Conservation (phyloP, 441 rosid genomes). For the Codiaeum variegatum region DNA sequence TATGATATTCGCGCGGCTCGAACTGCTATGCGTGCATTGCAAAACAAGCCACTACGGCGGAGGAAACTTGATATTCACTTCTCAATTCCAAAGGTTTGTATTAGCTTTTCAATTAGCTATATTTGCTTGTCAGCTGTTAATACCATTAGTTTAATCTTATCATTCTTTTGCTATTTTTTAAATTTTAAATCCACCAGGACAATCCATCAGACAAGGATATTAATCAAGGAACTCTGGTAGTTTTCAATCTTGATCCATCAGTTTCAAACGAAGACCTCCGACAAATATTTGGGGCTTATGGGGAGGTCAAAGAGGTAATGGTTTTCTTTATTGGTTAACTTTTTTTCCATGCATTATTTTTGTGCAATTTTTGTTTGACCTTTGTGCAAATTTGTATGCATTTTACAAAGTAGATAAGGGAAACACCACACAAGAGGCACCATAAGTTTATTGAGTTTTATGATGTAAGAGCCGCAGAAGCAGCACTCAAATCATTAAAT, state of each 20-base stretch:
- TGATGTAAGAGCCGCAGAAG: conserved; percentile 95
- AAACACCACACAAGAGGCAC: conserved; percentile 97
- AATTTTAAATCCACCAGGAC: conserved; percentile 50
- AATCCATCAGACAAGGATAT: conserved; percentile 98
- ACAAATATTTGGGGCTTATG: conserved; percentile 87
- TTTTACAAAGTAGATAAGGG: conserved; percentile 74
- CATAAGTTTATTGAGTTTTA: conserved; percentile 94
- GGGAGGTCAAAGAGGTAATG: conserved; percentile 97
- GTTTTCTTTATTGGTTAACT: background rate
- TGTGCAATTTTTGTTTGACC: conserved; percentile 15
- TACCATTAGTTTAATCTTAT: background rate
- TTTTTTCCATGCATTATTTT: background rate
- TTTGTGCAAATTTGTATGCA: conserved; percentile 19
- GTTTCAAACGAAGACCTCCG: conserved; percentile 91
- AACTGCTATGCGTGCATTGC: conserved; percentile 89
- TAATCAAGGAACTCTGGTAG: conserved; percentile 96
- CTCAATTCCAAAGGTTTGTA: conserved; percentile 91
- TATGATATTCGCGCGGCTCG: conserved; percentile 97
- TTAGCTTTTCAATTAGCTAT: background rate
- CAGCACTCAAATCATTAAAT: conserved; percentile 86
- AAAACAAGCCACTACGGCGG: conserved; percentile 85
- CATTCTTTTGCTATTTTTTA: background rate
- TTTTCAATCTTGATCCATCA: conserved; percentile 93
- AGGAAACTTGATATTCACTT: conserved; percentile 98
- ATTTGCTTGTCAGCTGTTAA: background rate